Percentiles rank a stretch among this genome's conserved stretches.
These are phyloP conservation scores for Agrostemma githago DNA, from an alignment of 148 eudicot species.

Conservation along the genomic window DNA sequence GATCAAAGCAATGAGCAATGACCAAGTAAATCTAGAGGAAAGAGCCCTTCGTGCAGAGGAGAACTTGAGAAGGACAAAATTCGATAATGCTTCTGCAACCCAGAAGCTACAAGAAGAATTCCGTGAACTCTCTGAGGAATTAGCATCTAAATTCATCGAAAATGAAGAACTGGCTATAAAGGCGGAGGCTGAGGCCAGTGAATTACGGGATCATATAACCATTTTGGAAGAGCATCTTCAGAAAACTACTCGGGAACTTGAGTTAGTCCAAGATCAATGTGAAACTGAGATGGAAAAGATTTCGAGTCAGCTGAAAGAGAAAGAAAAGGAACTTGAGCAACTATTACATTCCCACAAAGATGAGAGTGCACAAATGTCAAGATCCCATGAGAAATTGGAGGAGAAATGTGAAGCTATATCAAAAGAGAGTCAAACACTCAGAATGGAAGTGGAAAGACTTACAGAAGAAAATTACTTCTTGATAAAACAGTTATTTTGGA, in stretches of 20 bases:
- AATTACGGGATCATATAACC: conserved; percentile 40
- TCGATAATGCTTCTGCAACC: conserved; percentile 45
- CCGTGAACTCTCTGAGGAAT: conserved; percentile 48
- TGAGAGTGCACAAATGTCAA: conserved; percentile 30
- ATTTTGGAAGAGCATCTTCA: conserved; percentile 51
- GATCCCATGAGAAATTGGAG: conserved; percentile 28
- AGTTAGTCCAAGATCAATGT: conserved; percentile 33
- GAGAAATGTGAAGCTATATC: conserved; percentile 30
- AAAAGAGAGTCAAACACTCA: conserved; percentile 42
- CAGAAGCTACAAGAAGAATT: conserved; percentile 69
- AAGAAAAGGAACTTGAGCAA: conserved; percentile 38
- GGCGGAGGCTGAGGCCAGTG: conserved; percentile 53
- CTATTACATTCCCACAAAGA: conserved; percentile 37
- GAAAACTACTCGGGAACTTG: conserved; percentile 50
- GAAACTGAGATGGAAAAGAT: conserved; percentile 42
- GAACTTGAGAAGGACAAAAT: conserved; percentile 48
- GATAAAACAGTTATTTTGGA: conserved; percentile 30
- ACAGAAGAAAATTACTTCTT: conserved; percentile 44
- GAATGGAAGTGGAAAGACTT: conserved; percentile 47
- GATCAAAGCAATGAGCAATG: conserved; percentile 36
- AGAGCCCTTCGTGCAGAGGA: conserved; percentile 71
- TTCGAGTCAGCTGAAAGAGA: conserved; percentile 31
- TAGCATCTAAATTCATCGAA: conserved; percentile 58
- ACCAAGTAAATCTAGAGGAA: conserved; percentile 56
- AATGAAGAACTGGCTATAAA: conserved; percentile 48